A percentile compares a stretch with the other conserved stretches of the same genome.
Evolutionary conservation across 2,329 filamentous ascomycete species (phyloP).

Genomic region (Lasiodiplodia theobromae): DNA sequence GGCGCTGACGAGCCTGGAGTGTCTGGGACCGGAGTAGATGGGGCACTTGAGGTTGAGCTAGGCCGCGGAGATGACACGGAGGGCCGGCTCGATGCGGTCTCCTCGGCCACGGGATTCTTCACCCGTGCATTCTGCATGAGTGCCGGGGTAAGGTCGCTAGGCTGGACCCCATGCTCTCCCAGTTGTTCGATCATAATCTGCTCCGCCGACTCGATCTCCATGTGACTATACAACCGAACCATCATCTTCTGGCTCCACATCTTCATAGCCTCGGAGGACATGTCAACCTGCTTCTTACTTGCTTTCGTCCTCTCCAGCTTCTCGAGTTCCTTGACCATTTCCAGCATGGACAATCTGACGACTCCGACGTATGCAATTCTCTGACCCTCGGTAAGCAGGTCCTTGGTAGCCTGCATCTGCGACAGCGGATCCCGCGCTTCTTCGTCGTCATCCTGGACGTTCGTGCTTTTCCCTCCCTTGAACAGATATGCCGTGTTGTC

Average conservation of each 20-base stretch:
- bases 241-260: conserved; percentile 99
- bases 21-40: conserved; percentile 12
- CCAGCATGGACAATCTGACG: conserved; percentile 79
- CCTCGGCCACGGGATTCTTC: conserved; percentile 83
- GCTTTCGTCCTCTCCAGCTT: conserved; percentile 67
- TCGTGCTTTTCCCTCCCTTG: conserved; percentile 60
- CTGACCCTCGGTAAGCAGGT: conserved; percentile 92
- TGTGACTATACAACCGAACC: conserved; percentile 90
- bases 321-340: conserved; percentile 75
- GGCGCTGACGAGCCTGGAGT: conserved; percentile 47
- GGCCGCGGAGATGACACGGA: conserved; percentile 45
- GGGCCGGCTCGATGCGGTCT: conserved; percentile 43
- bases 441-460: conserved; percentile 75
- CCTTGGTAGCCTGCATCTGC: conserved; percentile 95
- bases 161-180: conserved; percentile 86
- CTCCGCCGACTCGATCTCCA: conserved; percentile 90
- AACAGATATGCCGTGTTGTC: conserved; percentile 97
- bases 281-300: conserved; percentile 73
- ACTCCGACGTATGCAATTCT: conserved; percentile 95
- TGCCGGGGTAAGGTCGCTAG: conserved; percentile 81
- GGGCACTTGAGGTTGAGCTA: conserved; percentile 31
- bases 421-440: conserved; percentile 78
- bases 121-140: conserved; percentile 93
- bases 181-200: conserved; percentile 99
- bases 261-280: conserved; percentile 78